phyloP scores from a whole-genome alignment of 345 rosid genomes.

The Hibiscus mutabilis region DNA sequence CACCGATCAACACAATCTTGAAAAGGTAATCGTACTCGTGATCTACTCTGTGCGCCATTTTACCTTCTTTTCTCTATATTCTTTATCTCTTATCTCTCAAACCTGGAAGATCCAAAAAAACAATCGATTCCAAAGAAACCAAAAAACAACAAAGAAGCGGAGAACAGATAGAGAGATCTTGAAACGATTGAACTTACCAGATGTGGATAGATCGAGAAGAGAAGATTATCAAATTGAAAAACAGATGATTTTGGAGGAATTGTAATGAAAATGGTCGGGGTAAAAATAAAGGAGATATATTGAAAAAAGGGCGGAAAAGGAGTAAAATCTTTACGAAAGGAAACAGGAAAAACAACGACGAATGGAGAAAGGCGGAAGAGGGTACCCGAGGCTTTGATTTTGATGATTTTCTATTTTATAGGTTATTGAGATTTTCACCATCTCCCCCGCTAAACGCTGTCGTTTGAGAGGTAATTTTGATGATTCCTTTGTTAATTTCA shows the following conservation, averaged over 20 bases:
- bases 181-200: constrained; percentile 6
- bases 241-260: not conserved
- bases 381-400: not conserved
- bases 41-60: constrained; percentile 52
- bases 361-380: not conserved
- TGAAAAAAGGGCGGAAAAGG: not conserved
- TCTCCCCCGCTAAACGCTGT: too few species aligned
- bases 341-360: not conserved
- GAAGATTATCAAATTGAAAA: not conserved
- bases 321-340: not conserved
- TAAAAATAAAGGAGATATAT: not conserved
- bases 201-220: constrained; percentile 33
- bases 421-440: too few species aligned
- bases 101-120: constrained; percentile 26
- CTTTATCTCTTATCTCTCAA: constrained; percentile 12
- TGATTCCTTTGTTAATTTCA: too few species aligned
- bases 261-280: not conserved
- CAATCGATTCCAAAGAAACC: not conserved
- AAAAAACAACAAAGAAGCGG: not conserved
- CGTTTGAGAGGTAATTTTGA: too few species aligned
- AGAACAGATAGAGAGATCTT: not conserved
- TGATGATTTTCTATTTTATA: not conserved
- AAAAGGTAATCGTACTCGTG: constrained; percentile 63
- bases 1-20: constrained; percentile 77
- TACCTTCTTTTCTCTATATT: not conserved